phyloP scores from a whole-genome alignment of 1,284 basidiomycete genomes.

The Hymenochaete sp. region DNA sequence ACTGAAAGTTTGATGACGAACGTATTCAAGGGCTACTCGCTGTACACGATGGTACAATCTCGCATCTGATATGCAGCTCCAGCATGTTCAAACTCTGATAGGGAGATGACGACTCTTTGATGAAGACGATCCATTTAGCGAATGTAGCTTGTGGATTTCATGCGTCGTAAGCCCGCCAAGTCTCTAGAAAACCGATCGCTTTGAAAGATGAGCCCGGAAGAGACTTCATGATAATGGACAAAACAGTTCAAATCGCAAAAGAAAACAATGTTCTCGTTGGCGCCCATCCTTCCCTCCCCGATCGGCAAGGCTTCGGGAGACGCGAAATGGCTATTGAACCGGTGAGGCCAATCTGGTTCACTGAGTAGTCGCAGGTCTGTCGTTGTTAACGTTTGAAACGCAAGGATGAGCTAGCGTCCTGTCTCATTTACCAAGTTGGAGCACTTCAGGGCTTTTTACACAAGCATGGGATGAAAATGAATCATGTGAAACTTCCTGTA shows the following conservation, averaged over 20 bases:
- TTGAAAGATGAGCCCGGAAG: constrained; percentile 24
- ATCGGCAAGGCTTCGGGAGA: constrained; percentile 54
- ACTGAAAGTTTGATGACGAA: constrained; percentile 1
- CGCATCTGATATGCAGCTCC: neutral
- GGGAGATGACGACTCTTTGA: constrained; percentile 53
- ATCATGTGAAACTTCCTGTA: too few species aligned
- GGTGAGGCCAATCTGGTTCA: too few species aligned
- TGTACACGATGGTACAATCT: constrained; percentile 36
- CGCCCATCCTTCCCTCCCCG: constrained; percentile 55
- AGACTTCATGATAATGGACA: constrained; percentile 54
- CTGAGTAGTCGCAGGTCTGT: neutral
- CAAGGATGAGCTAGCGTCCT: constrained; percentile 47
- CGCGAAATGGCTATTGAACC: constrained; percentile 54
- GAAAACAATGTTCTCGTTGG: constrained; percentile 43
- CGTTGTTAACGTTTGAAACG: neutral
- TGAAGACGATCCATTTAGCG: constrained; percentile 55
- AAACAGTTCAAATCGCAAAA: constrained; percentile 48
- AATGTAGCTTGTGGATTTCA: constrained; percentile 62
- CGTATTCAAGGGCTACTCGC: constrained; percentile 39
- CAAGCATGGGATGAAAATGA: constrained; percentile 37
- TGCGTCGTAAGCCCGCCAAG: constrained; percentile 36
- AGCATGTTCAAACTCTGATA: constrained; percentile 20
- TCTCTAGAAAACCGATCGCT: neutral
- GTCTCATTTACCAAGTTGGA: constrained; percentile 56
- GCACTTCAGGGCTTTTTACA: constrained; percentile 49